Evolutionary conservation across 2,329 filamentous ascomycete genomes (phyloP).

Genomic region (Coniochaeta hoffmannii): DNA sequence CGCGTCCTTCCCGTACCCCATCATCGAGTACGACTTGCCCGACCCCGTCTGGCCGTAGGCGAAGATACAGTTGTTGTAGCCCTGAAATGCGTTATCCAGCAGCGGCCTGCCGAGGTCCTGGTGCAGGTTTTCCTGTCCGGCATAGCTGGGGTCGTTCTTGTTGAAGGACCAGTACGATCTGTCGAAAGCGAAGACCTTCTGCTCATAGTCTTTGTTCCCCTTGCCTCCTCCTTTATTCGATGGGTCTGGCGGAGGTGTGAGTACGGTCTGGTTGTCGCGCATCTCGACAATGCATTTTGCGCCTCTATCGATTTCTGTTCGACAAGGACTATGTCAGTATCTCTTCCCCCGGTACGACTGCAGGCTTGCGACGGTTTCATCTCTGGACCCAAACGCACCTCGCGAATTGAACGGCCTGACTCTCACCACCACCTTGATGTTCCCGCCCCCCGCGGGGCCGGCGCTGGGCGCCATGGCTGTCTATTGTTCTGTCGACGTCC

Average conservation of each 20-base stretch:
- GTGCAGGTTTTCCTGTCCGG: constrained; percentile 84
- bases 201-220: constrained; percentile 59
- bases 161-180: constrained; percentile 98
- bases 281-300: constrained; percentile 98
- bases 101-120: constrained; percentile 81
- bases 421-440: constrained; percentile 99
- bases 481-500: constrained; percentile 4
- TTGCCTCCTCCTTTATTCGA: constrained; percentile 50
- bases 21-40: constrained; percentile 99
- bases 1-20: constrained; percentile 94
- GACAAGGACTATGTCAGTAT: constrained; percentile 2
- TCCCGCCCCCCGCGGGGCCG: constrained; percentile 57
- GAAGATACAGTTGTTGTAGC: constrained; percentile 99
- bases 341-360: not conserved
- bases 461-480: constrained; percentile 50
- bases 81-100: constrained; percentile 94
- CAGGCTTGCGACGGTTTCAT: not conserved
- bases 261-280: constrained; percentile 85
- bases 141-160: constrained; percentile 72
- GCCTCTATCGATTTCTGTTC: constrained; percentile 74
- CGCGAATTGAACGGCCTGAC: constrained; percentile 90
- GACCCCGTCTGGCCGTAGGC: constrained; percentile 98
- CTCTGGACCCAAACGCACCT: constrained; percentile 47
- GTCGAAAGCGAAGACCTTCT: constrained; percentile 92
- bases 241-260: constrained; percentile 62